Conservation (phyloP, 1,284 basidiomycete species). For the Moniliella sp. region DNA sequence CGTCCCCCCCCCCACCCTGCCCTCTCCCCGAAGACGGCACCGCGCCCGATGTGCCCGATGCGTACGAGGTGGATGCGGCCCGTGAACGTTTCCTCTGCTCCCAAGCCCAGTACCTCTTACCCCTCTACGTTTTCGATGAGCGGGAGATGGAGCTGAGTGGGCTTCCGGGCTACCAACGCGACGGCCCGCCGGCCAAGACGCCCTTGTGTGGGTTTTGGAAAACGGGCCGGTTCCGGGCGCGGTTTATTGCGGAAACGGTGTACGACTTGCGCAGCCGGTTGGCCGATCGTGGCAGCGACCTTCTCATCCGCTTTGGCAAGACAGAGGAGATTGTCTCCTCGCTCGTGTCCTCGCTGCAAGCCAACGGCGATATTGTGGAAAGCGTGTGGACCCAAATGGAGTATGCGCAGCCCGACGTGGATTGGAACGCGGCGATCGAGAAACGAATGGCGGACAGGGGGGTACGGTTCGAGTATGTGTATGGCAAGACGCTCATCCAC, state of each 20-base stretch:
- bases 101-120: slow-evolving; percentile 37
- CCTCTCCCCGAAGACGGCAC: too few species aligned
- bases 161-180: slow-evolving; percentile 34
- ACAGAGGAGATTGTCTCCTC: slow-evolving; percentile 35
- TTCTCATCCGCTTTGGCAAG: slow-evolving; percentile 39
- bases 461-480: slow-evolving; percentile 13
- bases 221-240: slow-evolving; percentile 35
- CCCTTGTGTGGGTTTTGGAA: slow-evolving; percentile 39
- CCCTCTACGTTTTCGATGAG: slow-evolving; percentile 41
- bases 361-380: slow-evolving; percentile 15
- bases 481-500: slow-evolving; percentile 29
- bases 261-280: slow-evolving; percentile 38
- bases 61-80: too few species aligned
- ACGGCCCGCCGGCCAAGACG: slow-evolving; percentile 31
- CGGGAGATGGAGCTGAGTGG: slow-evolving; percentile 39
- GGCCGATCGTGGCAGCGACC: slow-evolving; percentile 35
- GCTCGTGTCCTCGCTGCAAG: slow-evolving; percentile 13
- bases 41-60: too few species aligned
- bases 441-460: slow-evolving; percentile 9
- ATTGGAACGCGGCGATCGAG: slow-evolving; percentile 12
- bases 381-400: slow-evolving; percentile 29
- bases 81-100: slow-evolving; percentile 18
- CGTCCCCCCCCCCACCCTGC: too few species aligned
- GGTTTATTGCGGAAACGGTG: slow-evolving; percentile 39
- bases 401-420: slow-evolving; percentile 15